phyloP scores from a whole-genome alignment of 805 yeast species.

The Candida hungchunana region DNA sequence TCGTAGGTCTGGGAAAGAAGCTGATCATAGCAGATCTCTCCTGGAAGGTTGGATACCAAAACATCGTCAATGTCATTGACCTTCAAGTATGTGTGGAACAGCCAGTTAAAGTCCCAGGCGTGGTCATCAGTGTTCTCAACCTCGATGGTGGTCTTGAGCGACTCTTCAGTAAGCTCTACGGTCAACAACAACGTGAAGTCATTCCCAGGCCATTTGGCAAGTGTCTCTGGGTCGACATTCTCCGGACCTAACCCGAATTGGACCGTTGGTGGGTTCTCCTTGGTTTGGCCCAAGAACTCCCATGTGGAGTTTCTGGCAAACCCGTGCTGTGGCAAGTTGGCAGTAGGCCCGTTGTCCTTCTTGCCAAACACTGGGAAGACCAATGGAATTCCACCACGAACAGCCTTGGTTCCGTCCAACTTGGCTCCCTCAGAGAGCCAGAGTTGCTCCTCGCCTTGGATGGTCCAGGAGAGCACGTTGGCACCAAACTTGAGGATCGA shows the following conservation, averaged over 20 bases:
- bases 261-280: slow-evolving; percentile 65
- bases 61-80: slow-evolving; percentile 76
- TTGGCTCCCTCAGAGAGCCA: slow-evolving; percentile 79
- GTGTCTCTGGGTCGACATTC: slow-evolving; percentile 61
- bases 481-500: slow-evolving; percentile 84
- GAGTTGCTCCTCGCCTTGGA: slow-evolving; percentile 70
- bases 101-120: slow-evolving; percentile 83
- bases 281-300: slow-evolving; percentile 90
- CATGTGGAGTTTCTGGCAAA: slow-evolving; percentile 87
- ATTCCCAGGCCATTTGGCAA: slow-evolving; percentile 49
- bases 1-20: slow-evolving; percentile 54
- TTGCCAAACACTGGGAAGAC: slow-evolving; percentile 95
- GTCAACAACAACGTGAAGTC: slow-evolving; percentile 79
- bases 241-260: slow-evolving; percentile 93
- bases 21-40: slow-evolving; percentile 72
- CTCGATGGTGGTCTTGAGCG: slow-evolving; percentile 65
- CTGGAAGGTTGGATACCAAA: slow-evolving; percentile 72
- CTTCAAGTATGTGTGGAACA: slow-evolving; percentile 85
- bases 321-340: slow-evolving; percentile 88
- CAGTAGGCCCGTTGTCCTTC: slow-evolving; percentile 52
- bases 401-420: slow-evolving; percentile 89
- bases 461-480: slow-evolving; percentile 77
- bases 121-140: slow-evolving; percentile 65
- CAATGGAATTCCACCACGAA: slow-evolving; percentile 95
- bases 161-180: slow-evolving; percentile 53